phyloP scores from a whole-genome alignment of 2,329 filamentous ascomycete species.

The Alternaria novae-zelandiae region DNA sequence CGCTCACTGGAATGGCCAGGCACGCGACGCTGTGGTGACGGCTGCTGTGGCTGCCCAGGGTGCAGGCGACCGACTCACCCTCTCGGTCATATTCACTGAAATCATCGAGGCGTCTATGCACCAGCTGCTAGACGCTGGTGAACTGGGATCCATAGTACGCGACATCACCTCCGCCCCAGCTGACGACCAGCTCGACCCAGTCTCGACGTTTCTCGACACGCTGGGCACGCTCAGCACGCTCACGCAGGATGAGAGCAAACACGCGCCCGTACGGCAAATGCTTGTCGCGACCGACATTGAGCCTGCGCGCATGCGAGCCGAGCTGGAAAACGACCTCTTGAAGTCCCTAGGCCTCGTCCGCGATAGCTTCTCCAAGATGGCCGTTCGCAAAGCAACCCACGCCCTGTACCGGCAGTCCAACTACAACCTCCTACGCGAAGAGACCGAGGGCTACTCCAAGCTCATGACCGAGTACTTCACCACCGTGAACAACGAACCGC shows the following conservation, averaged over 20 bases:
- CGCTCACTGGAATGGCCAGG: conserved; percentile 69
- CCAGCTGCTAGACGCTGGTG: conserved; percentile 67
- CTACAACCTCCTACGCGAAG: conserved; percentile 93
- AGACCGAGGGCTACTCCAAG: conserved; percentile 96
- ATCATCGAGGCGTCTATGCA: conserved; percentile 78
- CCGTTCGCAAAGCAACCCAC: conserved; percentile 90
- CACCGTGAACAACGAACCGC: conserved; percentile 75
- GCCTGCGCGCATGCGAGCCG: conserved; percentile 73
- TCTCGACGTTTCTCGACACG: conserved; percentile 79
- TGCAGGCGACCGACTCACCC: conserved; percentile 70
- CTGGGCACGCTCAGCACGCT: conserved; percentile 80
- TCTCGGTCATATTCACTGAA: conserved; percentile 83
- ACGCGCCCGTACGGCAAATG: conserved; percentile 67
- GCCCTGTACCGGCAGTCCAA: conserved; percentile 94
- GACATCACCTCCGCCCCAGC: conserved; percentile 69
- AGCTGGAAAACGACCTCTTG: conserved; percentile 80
- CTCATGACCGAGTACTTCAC: conserved; percentile 95
- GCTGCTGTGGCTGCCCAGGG: conserved; percentile 69
- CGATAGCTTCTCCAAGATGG: conserved; percentile 81
- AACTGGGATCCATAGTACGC: conserved; percentile 75
- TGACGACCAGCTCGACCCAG: conserved; percentile 52
- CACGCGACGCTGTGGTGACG: conserved; percentile 71
- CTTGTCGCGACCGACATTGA: conserved; percentile 76
- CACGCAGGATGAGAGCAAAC: conserved; percentile 71
- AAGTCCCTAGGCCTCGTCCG: conserved; percentile 80